A percentile compares a stretch with the other conserved stretches of the same genome.
These are phyloP conservation scores for Coniochaeta ligniaria DNA, from an alignment of 2,329 filamentous ascomycete species.

Conservation along the genomic window DNA sequence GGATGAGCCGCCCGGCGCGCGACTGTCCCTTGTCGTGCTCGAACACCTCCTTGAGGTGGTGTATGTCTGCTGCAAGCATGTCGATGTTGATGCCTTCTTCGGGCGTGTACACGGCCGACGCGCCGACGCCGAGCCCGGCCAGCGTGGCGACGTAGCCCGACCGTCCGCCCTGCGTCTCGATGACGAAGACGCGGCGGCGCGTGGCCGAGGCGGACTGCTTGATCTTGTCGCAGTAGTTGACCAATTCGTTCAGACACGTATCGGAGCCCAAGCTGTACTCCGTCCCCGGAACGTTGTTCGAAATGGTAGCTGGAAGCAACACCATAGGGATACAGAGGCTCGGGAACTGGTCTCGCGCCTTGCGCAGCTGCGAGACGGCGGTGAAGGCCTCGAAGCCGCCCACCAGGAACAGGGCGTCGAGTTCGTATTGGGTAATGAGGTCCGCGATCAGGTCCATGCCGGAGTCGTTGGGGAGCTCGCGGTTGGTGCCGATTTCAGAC, in stretches of 20 bases:
- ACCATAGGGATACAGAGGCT: slow-evolving; percentile 89
- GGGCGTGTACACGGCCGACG: slow-evolving; percentile 89
- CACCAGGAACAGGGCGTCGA: slow-evolving; percentile 86
- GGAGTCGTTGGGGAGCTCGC: slow-evolving; percentile 77
- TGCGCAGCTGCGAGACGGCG: slow-evolving; percentile 77
- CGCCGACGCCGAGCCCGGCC: slow-evolving; percentile 85
- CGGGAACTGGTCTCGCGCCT: slow-evolving; percentile 70
- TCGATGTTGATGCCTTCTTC: slow-evolving; percentile 93
- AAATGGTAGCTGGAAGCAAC: slow-evolving; percentile 91
- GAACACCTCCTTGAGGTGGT: slow-evolving; percentile 82
- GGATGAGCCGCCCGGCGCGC: slow-evolving; percentile 84
- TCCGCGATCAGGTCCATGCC: slow-evolving; percentile 78
- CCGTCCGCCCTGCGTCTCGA: slow-evolving; percentile 92
- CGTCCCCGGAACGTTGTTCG: slow-evolving; percentile 95
- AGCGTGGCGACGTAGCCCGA: slow-evolving; percentile 92
- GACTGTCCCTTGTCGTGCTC: slow-evolving; percentile 78
- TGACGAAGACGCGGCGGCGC: slow-evolving; percentile 88
- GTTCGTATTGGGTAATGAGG: slow-evolving; percentile 78
- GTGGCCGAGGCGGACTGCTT: slow-evolving; percentile 94
- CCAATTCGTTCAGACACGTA: slow-evolving; percentile 91
- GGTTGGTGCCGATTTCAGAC: slow-evolving; percentile 96
- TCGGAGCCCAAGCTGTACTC: slow-evolving; percentile 97
- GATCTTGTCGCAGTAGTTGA: slow-evolving; percentile 94
- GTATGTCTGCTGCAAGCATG: slow-evolving; percentile 87
- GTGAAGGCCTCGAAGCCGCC: slow-evolving; percentile 98